Evolutionary conservation across 2,329 filamentous ascomycete genomes (phyloP), one percentile per base, ranked within the genome.

Genomic region (Aspergillus calidoustus): DNA sequence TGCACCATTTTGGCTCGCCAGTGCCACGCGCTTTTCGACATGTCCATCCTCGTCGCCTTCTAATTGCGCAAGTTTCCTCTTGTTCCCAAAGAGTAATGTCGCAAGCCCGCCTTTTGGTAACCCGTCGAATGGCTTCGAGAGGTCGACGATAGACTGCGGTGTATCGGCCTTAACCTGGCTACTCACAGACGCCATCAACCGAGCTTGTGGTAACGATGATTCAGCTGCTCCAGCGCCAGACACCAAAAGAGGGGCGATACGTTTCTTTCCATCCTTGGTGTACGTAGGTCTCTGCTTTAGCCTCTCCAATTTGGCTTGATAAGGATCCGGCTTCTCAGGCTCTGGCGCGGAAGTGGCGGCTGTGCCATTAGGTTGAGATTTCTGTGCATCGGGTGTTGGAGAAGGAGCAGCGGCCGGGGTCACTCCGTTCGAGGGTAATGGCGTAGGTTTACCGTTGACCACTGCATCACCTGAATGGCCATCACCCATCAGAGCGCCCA

Each of bases 401-500:
- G 77, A 74, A 7, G 75, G 60, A 25, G 60, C 72, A 55, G 70
- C 72, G 31, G 71, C 72, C 61, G 76, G 73, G 15, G 76, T 71
- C 34, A 76, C 73, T 30, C 82, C 83, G 62, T 85, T 86, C 19
- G 80, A 78, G 28, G 76, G 63, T 23, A 68, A 66, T 13, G 74
- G 61, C 19, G 76, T 71, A n/a, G 72, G 55, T 13, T 76, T 73
- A 17, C 82, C 82, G 66, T 91, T 76, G 74, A 80, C 28, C 8
- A 78, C 75, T 54, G 82, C 80, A 46, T 87, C 86, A 3, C 83
- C 80, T 3, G 84, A 80, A 56, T 84, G 84, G 19, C 86, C 85
- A 72, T 97, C 93, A 6, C 94, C 94, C 95, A 99, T 99, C 43
- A 99, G 80, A n/a, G 94, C 94, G 13, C 95, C 95, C 95, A 99